Conservation (phyloP, 2,329 filamentous ascomycete genomes). For the Aphanocladium album region DNA sequence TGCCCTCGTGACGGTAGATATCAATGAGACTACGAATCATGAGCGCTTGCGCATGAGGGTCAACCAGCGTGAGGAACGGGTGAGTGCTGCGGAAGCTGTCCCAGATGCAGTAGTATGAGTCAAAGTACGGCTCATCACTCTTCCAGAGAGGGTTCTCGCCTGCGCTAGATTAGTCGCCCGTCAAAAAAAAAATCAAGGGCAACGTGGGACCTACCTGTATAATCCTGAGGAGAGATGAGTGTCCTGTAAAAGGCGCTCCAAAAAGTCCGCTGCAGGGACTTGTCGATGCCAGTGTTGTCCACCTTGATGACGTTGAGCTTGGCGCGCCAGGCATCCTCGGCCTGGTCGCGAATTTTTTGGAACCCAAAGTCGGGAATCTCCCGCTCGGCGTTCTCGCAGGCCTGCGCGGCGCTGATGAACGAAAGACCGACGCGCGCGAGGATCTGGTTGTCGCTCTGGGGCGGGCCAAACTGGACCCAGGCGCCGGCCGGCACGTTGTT, state of each 20-base stretch:
- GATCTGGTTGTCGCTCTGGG: conserved; percentile 38
- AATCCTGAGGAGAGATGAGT: conserved; percentile 68
- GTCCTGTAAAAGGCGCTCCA: conserved; percentile 67
- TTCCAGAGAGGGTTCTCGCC: conserved; percentile 70
- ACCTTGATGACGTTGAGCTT: conserved; percentile 58
- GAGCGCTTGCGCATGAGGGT: conserved; percentile 59
- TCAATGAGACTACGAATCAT: conserved; percentile 71
- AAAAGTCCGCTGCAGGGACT: conserved; percentile 57
- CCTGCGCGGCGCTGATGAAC: conserved; percentile 62
- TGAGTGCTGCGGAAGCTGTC: conserved; percentile 69
- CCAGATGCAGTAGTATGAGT: conserved; percentile 67
- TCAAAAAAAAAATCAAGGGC: conserved; percentile 40
- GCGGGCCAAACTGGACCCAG: conserved; percentile 55
- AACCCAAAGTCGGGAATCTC: conserved; percentile 68
- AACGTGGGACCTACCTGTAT: conserved; percentile 40
- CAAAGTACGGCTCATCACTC: conserved; percentile 67
- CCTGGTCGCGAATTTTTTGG: conserved; percentile 45
- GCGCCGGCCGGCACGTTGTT: conserved; percentile 43
- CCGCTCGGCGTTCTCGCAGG: conserved; percentile 63
- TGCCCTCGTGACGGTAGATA: conserved; percentile 64
- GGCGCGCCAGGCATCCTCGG: conserved; percentile 56
- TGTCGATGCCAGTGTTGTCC: conserved; percentile 48
- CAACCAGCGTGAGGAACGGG: conserved; percentile 65
- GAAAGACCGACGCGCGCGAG: conserved; percentile 65
- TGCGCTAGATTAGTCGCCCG: conserved; percentile 53